Conservation (phyloP, 169 alveolate species). For the Amoebophrya sp. region DNA sequence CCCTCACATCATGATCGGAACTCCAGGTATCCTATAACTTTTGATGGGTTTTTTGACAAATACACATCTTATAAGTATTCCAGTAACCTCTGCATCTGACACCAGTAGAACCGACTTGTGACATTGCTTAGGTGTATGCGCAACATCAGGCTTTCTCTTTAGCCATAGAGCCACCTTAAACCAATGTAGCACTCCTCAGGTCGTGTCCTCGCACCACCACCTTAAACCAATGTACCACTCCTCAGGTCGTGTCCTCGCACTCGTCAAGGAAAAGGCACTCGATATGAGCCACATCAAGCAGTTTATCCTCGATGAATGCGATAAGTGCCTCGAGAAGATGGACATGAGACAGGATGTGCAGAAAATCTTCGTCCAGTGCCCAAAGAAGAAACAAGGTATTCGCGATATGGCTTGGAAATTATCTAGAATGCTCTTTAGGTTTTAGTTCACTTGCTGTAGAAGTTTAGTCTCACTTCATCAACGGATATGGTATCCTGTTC, state of each 20-base stretch:
- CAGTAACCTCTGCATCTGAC: too few species aligned
- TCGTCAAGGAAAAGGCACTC: constrained; percentile 81
- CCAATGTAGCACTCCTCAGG: too few species aligned
- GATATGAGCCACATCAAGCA: constrained; percentile 83
- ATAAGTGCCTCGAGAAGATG: constrained; percentile 93
- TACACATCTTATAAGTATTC: too few species aligned
- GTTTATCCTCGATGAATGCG: constrained; percentile 99
- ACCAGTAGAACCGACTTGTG: too few species aligned
- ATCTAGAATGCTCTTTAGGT: too few species aligned
- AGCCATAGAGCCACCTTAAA: too few species aligned
- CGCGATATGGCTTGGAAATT: not conserved
- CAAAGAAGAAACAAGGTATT: constrained; percentile 91
- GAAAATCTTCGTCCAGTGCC: constrained; percentile 90
- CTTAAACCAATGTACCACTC: too few species aligned
- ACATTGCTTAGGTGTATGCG: too few species aligned
- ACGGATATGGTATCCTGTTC: too few species aligned
- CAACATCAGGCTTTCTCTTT: too few species aligned
- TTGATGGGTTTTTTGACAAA: not conserved
- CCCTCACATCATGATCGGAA: constrained; percentile 97
- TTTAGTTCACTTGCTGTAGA: too few species aligned
- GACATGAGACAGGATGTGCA: constrained; percentile 98
- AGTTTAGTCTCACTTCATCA: too few species aligned
- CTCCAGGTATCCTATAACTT: constrained; percentile 79
- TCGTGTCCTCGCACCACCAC: constrained; percentile 88
- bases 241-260: constrained; percentile 84